phyloP scores from a whole-genome alignment of 2,329 filamentous ascomycete species.

The Sporothrix brunneoviolacea region DNA sequence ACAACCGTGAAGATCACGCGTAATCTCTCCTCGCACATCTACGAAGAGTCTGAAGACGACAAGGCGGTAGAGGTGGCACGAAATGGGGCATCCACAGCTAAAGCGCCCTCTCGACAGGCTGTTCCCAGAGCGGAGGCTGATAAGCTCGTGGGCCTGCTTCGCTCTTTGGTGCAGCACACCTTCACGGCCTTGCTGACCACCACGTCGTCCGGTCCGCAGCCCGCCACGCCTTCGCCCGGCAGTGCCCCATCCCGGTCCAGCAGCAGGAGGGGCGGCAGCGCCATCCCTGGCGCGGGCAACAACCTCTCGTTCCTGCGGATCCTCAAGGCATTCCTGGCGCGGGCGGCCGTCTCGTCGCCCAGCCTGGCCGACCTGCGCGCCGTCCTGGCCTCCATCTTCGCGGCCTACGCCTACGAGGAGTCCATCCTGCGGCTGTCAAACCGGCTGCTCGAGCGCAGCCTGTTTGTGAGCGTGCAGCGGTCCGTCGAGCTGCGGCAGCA shows the following conservation, averaged over 20 bases:
- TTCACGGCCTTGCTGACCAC: constrained; percentile 77
- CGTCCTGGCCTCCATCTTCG: constrained; percentile 83
- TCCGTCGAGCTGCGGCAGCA: constrained; percentile 68
- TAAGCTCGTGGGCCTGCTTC: constrained; percentile 60
- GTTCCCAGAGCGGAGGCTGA: constrained; percentile 38
- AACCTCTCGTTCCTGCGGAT: constrained; percentile 85
- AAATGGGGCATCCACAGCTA: background rate
- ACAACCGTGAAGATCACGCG: constrained; percentile 57
- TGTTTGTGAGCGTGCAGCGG: constrained; percentile 76
- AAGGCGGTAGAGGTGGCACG: constrained; percentile 10
- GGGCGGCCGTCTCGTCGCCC: constrained; percentile 74
- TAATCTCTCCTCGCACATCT: constrained; percentile 52
- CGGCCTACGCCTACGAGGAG: constrained; percentile 92
- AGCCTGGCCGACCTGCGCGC: constrained; percentile 79
- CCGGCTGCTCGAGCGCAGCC: constrained; percentile 76
- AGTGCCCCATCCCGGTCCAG: background rate
- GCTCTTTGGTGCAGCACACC: constrained; percentile 77
- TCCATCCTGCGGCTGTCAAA: constrained; percentile 81
- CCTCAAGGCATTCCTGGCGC: constrained; percentile 77
- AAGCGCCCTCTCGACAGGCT: background rate
- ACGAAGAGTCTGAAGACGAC: constrained; percentile 21
- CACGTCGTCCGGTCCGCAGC: constrained; percentile 7
- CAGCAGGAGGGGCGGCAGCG: constrained; percentile 25
- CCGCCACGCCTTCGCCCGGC: background rate
- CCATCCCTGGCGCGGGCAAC: constrained; percentile 29